Evolutionary conservation across 169 alveolate genomes (phyloP), one percentile per base, ranked within the genome.

Genomic region (Plasmodium knowlesi): DNA sequence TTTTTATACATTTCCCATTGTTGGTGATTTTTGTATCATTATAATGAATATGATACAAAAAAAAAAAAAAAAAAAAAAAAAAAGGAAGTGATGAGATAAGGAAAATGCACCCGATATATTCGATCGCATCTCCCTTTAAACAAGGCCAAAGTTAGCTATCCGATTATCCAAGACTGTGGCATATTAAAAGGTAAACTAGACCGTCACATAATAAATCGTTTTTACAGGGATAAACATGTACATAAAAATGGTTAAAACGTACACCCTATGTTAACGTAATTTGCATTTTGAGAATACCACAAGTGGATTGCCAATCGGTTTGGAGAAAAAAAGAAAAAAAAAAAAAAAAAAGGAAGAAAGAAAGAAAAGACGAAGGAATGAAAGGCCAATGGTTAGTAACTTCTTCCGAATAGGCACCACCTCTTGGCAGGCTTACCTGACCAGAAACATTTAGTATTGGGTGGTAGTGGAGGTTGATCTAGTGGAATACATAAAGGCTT

Each of bases 401-500:
- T 97, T 96, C 99, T 98, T 86, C 99, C 99, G 98, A 98, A 99
- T 34, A 98, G 95, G 53, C 99, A 97, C 96, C 96, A 96, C 54
- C 96, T 95, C 84, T 97, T 98, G 30, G 99, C 99, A 19, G 98
- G 98, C 50, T 96, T 97, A 46, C 99, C 99, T 67, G 99, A 98
- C 95, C 97, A 96, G 98, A 99, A 99, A 97, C 99, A 99, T 94
- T 97, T 96, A 50, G 98, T 97, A 37, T 98, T 99, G 37, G 95
- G 96, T 14, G 98, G 98, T 97, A 94, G 95, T 94, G 96, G 97
- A 9, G 98, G 98, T 92, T 99, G 99, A 57, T 97, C 97, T 16
- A 97, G 90, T 57, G 99, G 99, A 71, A 99, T 97, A 95, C 99
- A 98, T 22, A 99, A 97, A 81, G 99, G 96, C 96, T 99, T 99